Evolutionary conservation across 2,329 filamentous ascomycete species (phyloP).

Genomic region (Xylaria arbuscula): DNA sequence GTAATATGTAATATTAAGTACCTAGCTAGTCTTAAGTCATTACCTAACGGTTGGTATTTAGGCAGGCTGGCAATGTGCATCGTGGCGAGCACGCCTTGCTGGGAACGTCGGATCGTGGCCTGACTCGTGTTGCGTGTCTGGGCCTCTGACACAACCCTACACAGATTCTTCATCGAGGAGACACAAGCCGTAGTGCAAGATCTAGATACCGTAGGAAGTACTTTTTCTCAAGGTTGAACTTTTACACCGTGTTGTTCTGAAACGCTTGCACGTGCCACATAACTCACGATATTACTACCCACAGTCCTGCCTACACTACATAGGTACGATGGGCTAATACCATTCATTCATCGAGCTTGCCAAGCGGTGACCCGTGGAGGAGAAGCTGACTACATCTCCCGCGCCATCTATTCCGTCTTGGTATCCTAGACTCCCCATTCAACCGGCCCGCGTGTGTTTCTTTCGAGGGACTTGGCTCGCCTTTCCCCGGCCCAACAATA

Average conservation of each 20-base stretch:
- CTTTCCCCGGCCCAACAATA: conserved; percentile 20
- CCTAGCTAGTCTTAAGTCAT: background rate
- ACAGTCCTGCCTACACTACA: background rate
- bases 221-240: background rate
- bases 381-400: conserved; percentile 6
- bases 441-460: background rate
- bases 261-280: conserved; percentile 19
- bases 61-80: no score
- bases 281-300: conserved; percentile 8
- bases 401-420: background rate
- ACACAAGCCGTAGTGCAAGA: background rate
- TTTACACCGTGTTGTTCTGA: background rate
- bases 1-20: no score
- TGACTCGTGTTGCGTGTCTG: conserved; percentile 1
- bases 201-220: background rate
- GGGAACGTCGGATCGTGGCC: background rate
- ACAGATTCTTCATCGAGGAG: no score
- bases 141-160: background rate
- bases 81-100: no score
- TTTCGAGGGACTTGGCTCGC: conserved; percentile 4
- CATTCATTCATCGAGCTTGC: conserved; percentile 8
- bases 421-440: conserved; percentile 5
- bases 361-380: background rate
- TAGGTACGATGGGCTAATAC: background rate
- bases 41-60: background rate